Conservation (phyloP, 2,329 filamentous ascomycete species). For the Passalora sequoiae region DNA sequence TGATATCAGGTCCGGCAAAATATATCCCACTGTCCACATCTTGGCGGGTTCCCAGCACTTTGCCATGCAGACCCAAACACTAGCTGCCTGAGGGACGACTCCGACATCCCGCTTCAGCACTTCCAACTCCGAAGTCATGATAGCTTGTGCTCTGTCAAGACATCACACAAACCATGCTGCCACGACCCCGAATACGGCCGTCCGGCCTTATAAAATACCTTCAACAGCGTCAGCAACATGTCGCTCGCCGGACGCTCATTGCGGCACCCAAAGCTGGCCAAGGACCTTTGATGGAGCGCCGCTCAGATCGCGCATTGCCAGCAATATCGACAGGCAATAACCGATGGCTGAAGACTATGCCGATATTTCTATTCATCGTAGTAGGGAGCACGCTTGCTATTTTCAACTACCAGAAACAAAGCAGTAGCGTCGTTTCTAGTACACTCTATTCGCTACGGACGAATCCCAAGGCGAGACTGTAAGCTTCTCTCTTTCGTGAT, state of each 20-base stretch:
- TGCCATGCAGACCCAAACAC: too few relatives aligned
- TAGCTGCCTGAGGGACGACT: too few relatives aligned
- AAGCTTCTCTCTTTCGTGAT: background rate
- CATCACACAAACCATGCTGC: constrained; percentile 20
- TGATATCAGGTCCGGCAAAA: too few relatives aligned
- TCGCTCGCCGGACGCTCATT: constrained; percentile 41
- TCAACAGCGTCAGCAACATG: constrained; percentile 9
- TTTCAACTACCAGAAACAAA: constrained; percentile 98
- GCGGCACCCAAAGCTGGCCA: constrained; percentile 47
- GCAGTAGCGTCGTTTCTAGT: constrained; percentile 72
- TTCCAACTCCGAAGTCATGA: too few relatives aligned
- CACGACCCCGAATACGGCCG: constrained; percentile 23
- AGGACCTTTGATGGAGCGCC: constrained; percentile 49
- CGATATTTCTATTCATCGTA: constrained; percentile 72
- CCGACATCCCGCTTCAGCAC: too few relatives aligned
- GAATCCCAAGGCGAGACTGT: constrained; percentile 63
- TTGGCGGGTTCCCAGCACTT: too few relatives aligned
- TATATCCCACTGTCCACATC: too few relatives aligned
- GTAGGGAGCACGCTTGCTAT: constrained; percentile 71
- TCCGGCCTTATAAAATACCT: constrained; percentile 4
- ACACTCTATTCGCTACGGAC: constrained; percentile 90
- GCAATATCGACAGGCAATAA: constrained; percentile 30
- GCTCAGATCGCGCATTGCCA: constrained; percentile 51
- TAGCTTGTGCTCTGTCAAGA: too few relatives aligned
- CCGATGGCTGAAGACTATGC: constrained; percentile 57